phyloP scores from a whole-genome alignment of 2,329 filamentous ascomycete genomes.

The Bisporella sp. region DNA sequence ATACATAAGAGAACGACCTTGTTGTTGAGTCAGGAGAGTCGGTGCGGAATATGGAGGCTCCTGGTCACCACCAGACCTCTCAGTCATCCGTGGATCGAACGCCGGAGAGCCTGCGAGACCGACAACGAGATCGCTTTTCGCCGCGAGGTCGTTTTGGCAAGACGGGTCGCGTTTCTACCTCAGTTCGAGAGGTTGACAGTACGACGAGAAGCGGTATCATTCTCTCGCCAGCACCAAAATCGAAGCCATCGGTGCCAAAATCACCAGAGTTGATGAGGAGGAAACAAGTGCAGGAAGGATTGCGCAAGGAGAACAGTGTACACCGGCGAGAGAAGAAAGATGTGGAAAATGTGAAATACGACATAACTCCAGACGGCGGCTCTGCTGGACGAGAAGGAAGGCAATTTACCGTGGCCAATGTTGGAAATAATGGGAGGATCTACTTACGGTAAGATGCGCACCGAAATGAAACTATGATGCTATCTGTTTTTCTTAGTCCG shows the following conservation, averaged over 20 bases:
- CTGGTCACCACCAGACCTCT: conserved; percentile 7
- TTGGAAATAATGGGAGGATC: conserved; percentile 76
- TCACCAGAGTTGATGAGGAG: conserved; percentile 15
- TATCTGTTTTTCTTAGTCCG: conserved; percentile 6
- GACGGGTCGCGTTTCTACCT: conserved; percentile 10
- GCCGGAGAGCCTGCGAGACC: conserved; percentile 26
- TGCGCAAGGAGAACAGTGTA: conserved; percentile 22
- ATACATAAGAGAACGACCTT: conserved; percentile 9
- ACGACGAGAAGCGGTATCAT: conserved; percentile 13
- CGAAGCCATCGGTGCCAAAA: conserved; percentile 12
- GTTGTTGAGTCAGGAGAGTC: conserved; percentile 12
- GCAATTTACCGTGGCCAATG: conserved; percentile 69
- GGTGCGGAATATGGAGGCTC: conserved; percentile 14
- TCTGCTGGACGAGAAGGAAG: conserved; percentile 40
- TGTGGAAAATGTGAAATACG: conserved; percentile 45
- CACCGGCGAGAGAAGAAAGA: conserved; percentile 19
- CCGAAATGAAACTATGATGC: conserved; percentile 7
- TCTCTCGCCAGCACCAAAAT: conserved; percentile 18
- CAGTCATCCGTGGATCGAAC: conserved; percentile 15
- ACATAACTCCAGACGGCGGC: conserved; percentile 52
- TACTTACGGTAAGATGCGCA: conserved; percentile 61
- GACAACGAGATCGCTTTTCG: conserved; percentile 27
- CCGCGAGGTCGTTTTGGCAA: conserved; percentile 19
- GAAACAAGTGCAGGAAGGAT: conserved; percentile 22
- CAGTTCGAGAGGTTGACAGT: conserved; percentile 16